Conservation (phyloP, 306 rosid genomes). For the Castanea sativa region DNA sequence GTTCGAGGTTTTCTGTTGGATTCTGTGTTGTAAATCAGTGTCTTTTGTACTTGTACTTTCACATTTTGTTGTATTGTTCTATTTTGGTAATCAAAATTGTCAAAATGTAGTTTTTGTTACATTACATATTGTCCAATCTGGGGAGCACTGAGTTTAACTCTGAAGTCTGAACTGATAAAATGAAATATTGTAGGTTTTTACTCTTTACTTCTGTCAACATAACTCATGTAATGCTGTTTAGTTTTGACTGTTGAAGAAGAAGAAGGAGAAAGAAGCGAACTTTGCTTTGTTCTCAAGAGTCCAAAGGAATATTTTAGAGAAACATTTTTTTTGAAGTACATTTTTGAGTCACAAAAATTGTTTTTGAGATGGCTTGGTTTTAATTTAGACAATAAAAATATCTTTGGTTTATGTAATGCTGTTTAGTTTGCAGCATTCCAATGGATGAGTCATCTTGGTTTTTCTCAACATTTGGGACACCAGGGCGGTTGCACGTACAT, state of each 20-base stretch:
- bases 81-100: conserved; percentile 39
- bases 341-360: no score
- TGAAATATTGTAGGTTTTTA: conserved; percentile 20
- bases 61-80: conserved; percentile 52
- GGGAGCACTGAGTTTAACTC: conserved; percentile 30
- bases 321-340: no score
- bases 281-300: no score
- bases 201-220: background rate
- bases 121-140: conserved; percentile 30
- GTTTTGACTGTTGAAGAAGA: no score
- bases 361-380: no score
- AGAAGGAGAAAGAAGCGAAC: no score
- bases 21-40: conserved; percentile 63
- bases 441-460: background rate
- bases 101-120: conserved; percentile 38
- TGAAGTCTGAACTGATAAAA: conserved; percentile 25
- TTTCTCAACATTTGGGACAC: background rate
- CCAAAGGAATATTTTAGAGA: no score
- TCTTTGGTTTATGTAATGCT: no score
- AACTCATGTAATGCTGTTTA: no score
- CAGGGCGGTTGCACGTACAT: no score
- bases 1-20: conserved; percentile 33
- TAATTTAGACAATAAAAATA: no score
- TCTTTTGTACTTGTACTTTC: conserved; percentile 34
- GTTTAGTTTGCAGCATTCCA: background rate